A percentile compares a stretch with the other conserved stretches of the same genome.
phyloP scores from a whole-genome alignment of 345 rosid genomes.

The Rhodamnia rubescens region DNA sequence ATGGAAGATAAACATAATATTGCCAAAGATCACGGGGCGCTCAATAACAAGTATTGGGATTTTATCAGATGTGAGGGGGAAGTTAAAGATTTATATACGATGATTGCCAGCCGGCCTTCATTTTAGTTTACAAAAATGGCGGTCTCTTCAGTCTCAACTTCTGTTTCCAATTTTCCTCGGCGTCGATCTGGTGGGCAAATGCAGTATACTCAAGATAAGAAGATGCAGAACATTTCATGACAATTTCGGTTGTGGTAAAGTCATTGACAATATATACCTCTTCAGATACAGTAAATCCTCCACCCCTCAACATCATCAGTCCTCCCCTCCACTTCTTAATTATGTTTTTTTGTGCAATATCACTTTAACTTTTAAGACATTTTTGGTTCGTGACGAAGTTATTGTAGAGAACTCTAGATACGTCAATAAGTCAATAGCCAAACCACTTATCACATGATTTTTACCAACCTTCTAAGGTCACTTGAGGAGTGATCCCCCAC shows the following conservation, averaged over 20 bases:
- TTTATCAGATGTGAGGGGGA: background rate
- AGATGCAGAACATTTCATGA: background rate
- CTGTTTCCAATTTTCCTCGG: no score
- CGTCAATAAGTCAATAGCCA: no score
- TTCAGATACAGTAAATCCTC: background rate
- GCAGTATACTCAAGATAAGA: background rate
- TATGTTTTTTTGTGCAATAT: background rate
- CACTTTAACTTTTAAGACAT: background rate
- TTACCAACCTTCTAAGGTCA: no score
- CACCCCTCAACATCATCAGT: background rate
- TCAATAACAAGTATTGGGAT: background rate
- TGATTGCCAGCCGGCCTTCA: background rate
- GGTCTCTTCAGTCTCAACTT: no score
- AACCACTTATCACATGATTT: no score
- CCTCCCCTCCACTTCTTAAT: background rate
- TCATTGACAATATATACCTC: background rate
- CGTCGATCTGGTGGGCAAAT: no score
- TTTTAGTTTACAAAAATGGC: background rate
- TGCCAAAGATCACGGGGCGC: fast-evolving
- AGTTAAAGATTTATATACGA: background rate
- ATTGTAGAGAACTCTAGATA: no score
- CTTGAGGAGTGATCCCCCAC: no score
- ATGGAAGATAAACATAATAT: background rate
- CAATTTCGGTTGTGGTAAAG: background rate
- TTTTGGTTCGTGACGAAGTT: background rate